Evolutionary conservation across 306 rosid genomes (phyloP).

Genomic region (Aeschynomene evenia): DNA sequence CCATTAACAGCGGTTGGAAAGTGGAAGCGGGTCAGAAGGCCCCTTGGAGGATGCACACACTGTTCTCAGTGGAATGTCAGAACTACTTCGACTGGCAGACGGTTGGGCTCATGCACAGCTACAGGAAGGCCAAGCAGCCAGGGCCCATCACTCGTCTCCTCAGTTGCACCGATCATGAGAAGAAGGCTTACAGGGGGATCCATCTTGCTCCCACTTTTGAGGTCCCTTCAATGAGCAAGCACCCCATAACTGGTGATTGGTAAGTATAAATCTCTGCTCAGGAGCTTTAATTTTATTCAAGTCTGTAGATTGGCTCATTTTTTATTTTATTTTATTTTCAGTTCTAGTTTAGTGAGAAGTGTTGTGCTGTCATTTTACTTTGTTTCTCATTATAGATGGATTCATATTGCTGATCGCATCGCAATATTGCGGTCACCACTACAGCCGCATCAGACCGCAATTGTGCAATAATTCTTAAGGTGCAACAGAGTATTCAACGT

Average conservation of each 20-base stretch:
- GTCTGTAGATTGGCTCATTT: slow-evolving; percentile 3
- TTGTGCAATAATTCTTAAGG: too few species aligned
- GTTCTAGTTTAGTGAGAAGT: not conserved
- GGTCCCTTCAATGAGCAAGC: slow-evolving; percentile 96
- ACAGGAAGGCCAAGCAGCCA: slow-evolving; percentile 74
- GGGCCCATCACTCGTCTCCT: slow-evolving; percentile 94
- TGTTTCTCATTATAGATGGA: not conserved
- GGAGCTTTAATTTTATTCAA: slow-evolving; percentile 9
- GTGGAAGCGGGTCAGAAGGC: slow-evolving; percentile 44
- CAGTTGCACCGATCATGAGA: slow-evolving; percentile 92
- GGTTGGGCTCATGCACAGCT: slow-evolving; percentile 88
- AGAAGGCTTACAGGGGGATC: slow-evolving; percentile 84
- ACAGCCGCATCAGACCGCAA: too few species aligned
- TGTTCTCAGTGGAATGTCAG: slow-evolving; percentile 97
- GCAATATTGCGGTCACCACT: too few species aligned
- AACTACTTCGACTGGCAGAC: slow-evolving; percentile 99
- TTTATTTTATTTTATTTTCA: too few species aligned
- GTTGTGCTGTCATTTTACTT: not conserved
- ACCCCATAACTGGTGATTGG: slow-evolving; percentile 98
- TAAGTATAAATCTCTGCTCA: slow-evolving; percentile 6
- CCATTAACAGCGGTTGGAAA: slow-evolving; percentile 30
- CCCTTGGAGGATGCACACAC: slow-evolving; percentile 77
- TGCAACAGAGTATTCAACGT: too few species aligned
- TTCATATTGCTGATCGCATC: too few species aligned
- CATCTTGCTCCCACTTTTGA: slow-evolving; percentile 92